These are phyloP conservation scores for Puccinia polysora DNA, from an alignment of 1,284 basidiomycete species.

Conservation along the genomic window DNA sequence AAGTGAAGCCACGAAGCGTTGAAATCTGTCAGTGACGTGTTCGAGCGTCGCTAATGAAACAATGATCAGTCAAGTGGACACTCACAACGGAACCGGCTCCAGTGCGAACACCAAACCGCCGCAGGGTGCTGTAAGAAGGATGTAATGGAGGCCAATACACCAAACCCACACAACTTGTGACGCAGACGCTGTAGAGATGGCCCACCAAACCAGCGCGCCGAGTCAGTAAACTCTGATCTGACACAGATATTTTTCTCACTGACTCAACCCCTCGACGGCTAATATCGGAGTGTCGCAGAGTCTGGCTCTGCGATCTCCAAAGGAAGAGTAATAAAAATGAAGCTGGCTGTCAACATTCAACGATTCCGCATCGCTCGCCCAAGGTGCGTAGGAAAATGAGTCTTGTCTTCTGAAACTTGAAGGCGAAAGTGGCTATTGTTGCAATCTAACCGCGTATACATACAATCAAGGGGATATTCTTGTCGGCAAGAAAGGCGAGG, in stretches of 20 bases:
- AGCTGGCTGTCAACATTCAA: background rate
- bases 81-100: conserved; percentile 16
- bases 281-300: conserved; percentile 17
- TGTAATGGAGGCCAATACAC: conserved; percentile 8
- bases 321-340: background rate
- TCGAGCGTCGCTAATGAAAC: conserved; percentile 19
- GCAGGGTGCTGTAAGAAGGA: conserved; percentile 11
- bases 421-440: too few relatives aligned
- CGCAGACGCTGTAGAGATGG: conserved; percentile 1
- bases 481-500: too few relatives aligned
- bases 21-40: conserved; percentile 24
- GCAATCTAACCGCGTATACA: too few relatives aligned
- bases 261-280: background rate
- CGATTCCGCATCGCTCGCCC: background rate
- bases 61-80: conserved; percentile 11
- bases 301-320: background rate
- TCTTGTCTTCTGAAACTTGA: conserved; percentile 27
- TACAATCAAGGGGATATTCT: too few relatives aligned
- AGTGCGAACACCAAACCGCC: conserved; percentile 9
- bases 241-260: background rate
- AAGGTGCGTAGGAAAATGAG: conserved; percentile 5
- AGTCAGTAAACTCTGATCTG: background rate
- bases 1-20: conserved; percentile 12
- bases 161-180: conserved; percentile 19
- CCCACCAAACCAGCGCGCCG: background rate